A percentile compares a stretch with the other conserved stretches of the same genome.
phyloP scores from a whole-genome alignment of 495 filamentous ascomycete genomes.

The Talaromyces ruber region DNA sequence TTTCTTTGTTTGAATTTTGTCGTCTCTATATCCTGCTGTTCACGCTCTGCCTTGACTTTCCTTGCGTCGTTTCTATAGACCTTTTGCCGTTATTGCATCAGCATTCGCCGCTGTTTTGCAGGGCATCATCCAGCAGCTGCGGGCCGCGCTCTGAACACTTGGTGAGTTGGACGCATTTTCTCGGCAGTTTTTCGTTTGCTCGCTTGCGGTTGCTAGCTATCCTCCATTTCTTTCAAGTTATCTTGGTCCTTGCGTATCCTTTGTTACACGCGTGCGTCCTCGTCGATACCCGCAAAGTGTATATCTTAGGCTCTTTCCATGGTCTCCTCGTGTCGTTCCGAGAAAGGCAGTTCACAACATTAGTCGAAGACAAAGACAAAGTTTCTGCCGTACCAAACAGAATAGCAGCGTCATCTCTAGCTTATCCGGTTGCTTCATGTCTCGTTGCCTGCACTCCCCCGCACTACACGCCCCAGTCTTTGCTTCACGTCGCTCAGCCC shows the following conservation, averaged over 20 bases:
- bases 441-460: not conserved
- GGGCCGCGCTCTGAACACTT: not conserved
- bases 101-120: not conserved
- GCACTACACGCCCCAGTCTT: not conserved
- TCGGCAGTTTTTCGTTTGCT: not conserved
- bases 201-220: not conserved
- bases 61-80: not conserved
- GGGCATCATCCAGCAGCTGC: not conserved
- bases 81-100: not conserved
- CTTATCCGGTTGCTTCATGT: not conserved
- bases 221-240: not conserved
- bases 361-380: not conserved
- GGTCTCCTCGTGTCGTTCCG: not conserved
- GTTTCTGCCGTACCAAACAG: not conserved
- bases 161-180: not conserved
- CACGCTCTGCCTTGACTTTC: not conserved
- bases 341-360: not conserved
- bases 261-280: not conserved
- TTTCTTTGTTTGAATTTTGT: not conserved
- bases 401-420: not conserved
- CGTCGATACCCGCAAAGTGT: not conserved
- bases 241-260: not conserved
- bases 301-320: not conserved
- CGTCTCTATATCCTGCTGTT: not conserved
- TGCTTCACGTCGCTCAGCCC: not conserved